phyloP scores from a whole-genome alignment of 2,329 filamentous ascomycete genomes.

The Hypomyces perniciosus region DNA sequence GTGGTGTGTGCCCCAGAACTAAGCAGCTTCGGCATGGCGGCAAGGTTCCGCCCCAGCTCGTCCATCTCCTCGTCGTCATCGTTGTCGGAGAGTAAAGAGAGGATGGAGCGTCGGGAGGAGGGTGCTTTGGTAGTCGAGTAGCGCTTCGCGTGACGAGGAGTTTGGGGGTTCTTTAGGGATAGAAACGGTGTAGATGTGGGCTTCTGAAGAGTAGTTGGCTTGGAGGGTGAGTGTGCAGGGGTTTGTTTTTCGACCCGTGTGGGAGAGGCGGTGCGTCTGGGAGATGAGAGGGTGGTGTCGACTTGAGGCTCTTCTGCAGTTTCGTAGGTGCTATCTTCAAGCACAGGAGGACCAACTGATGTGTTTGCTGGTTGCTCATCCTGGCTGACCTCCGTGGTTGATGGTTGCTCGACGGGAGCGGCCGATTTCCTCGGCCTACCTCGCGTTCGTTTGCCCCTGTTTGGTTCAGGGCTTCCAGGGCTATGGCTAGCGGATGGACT shows the following conservation, averaged over 20 bases:
- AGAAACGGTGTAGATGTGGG: slow-evolving; percentile 14
- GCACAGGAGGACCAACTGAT: not conserved
- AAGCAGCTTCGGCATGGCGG: slow-evolving; percentile 11
- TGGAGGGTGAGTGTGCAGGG: not conserved
- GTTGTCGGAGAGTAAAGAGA: slow-evolving; percentile 38
- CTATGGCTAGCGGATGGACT: not conserved
- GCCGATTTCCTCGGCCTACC: not conserved
- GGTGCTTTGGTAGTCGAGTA: slow-evolving; percentile 19
- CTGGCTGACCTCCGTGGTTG: not conserved
- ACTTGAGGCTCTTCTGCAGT: slow-evolving; percentile 1
- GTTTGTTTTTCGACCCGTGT: not conserved
- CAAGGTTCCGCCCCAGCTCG: slow-evolving; percentile 19
- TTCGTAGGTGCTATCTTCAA: slow-evolving; percentile 9
- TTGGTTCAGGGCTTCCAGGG: not conserved
- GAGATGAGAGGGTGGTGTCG: slow-evolving; percentile 1
- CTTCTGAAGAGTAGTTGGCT: not conserved
- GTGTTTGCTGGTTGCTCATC: not conserved
- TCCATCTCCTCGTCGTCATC: slow-evolving; percentile 28
- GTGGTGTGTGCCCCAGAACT: slow-evolving; percentile 15
- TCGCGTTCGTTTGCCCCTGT: not conserved
- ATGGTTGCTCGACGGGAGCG: not conserved
- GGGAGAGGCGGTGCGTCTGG: slow-evolving; percentile 1
- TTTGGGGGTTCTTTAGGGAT: slow-evolving; percentile 20
- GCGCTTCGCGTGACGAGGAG: slow-evolving; percentile 20
- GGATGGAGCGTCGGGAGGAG: slow-evolving; percentile 31